These are phyloP conservation scores for Trematosphaeria pertusa DNA, from an alignment of 2,329 filamentous ascomycete species.

Conservation along the genomic window DNA sequence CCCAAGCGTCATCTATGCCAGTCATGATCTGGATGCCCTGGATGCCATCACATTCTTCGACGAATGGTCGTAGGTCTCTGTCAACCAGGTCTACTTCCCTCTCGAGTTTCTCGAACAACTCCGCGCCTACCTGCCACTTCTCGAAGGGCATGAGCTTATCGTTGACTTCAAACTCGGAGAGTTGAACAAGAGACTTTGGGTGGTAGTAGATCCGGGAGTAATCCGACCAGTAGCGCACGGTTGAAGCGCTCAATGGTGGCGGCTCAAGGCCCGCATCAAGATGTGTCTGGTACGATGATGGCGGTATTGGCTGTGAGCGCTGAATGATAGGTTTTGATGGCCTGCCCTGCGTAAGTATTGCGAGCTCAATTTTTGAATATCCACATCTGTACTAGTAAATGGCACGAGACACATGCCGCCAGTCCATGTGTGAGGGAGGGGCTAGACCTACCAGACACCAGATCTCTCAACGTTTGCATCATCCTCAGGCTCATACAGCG, in stretches of 20 bases:
- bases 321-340: constrained; percentile 65
- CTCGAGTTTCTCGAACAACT: constrained; percentile 53
- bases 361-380: no score
- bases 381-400: no score
- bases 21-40: constrained; percentile 78
- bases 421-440: no score
- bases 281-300: constrained; percentile 78
- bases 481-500: constrained; percentile 74
- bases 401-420: no score
- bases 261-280: constrained; percentile 74
- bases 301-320: constrained; percentile 69
- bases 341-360: no score
- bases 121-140: constrained; percentile 59
- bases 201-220: constrained; percentile 94
- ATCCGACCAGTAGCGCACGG: constrained; percentile 96
- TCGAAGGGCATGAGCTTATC: constrained; percentile 84
- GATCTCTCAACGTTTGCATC: constrained; percentile 37
- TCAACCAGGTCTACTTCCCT: constrained; percentile 79
- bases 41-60: constrained; percentile 91
- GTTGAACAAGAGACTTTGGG: constrained; percentile 82
- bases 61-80: constrained; percentile 83
- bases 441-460: constrained; percentile 44
- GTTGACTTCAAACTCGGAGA: constrained; percentile 81
- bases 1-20: constrained; percentile 61
- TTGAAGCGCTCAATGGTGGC: constrained; percentile 69